A percentile compares a stretch with the other conserved stretches of the same genome.
Evolutionary conservation across 495 filamentous ascomycete genomes (phyloP).

Genomic region (Podospora didyma): DNA sequence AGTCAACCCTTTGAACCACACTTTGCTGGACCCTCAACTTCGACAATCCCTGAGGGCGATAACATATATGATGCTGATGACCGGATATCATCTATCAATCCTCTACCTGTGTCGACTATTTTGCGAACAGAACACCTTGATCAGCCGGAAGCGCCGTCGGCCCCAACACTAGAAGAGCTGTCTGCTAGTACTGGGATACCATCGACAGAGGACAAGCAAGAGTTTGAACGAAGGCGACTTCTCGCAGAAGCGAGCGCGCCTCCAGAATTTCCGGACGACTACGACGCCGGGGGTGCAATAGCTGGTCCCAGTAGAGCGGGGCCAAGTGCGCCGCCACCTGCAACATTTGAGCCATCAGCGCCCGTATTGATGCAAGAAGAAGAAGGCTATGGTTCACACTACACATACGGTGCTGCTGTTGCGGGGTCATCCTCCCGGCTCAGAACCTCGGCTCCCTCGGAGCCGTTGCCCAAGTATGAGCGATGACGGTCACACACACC

Average conservation of each 20-base stretch:
- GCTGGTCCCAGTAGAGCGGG: constrained; percentile 12
- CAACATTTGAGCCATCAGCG: constrained; percentile 52
- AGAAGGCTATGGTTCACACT: constrained; percentile 44
- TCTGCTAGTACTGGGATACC: constrained; percentile 30
- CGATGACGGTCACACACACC: neutral
- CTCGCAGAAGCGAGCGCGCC: constrained; percentile 72
- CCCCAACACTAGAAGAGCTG: constrained; percentile 44
- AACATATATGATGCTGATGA: constrained; percentile 37
- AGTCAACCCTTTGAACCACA: constrained; percentile 50
- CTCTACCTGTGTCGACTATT: neutral
- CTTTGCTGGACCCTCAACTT: constrained; percentile 44
- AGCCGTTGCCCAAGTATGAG: constrained; percentile 10
- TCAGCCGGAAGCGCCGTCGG: constrained; percentile 31
- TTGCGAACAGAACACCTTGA: neutral
- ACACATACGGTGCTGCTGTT: constrained; percentile 26
- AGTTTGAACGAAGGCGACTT: constrained; percentile 71
- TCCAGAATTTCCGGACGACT: constrained; percentile 45
- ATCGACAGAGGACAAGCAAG: constrained; percentile 75
- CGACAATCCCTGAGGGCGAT: constrained; percentile 28
- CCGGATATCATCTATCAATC: neutral
- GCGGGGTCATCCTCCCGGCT: constrained; percentile 14
- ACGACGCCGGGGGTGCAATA: constrained; percentile 25
- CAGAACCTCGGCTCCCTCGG: neutral
- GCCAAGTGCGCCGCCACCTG: constrained; percentile 15
- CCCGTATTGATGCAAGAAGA: constrained; percentile 64